A percentile compares a stretch with the other conserved stretches of the same genome.
phyloP scores from a whole-genome alignment of 1,284 basidiomycete genomes.

The Ustilago tritici region DNA sequence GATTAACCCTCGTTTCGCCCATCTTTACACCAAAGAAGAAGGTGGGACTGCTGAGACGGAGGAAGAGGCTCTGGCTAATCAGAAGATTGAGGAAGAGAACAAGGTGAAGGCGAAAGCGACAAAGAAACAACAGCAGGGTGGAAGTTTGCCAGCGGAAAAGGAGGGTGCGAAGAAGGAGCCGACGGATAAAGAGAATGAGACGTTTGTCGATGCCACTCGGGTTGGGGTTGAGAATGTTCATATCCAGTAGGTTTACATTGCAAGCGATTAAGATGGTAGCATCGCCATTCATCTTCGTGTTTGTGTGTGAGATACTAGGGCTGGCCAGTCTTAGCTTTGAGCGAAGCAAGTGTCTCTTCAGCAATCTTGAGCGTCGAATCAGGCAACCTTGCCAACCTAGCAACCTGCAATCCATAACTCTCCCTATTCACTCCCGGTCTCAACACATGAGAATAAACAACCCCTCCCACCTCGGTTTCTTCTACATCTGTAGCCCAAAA shows the following conservation, averaged over 20 bases:
- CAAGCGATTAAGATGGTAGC: neutral
- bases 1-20: constrained; percentile 58
- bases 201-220: constrained; percentile 42
- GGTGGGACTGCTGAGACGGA: constrained; percentile 58
- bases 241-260: constrained; percentile 5
- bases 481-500: constrained; percentile 93
- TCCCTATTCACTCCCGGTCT: constrained; percentile 86
- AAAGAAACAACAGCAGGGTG: constrained; percentile 13
- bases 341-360: constrained; percentile 1
- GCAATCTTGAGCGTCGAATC: constrained; percentile 19
- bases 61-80: constrained; percentile 51
- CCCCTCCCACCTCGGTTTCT: constrained; percentile 72
- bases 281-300: neutral
- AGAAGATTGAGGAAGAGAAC: constrained; percentile 37
- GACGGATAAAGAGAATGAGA: constrained; percentile 28
- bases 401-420: constrained; percentile 92
- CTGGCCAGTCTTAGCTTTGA: neutral
- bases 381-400: constrained; percentile 88
- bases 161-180: constrained; percentile 11
- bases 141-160: constrained; percentile 19
- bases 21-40: constrained; percentile 52
- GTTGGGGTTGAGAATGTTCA: constrained; percentile 28
- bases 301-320: neutral
- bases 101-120: constrained; percentile 25
- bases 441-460: constrained; percentile 87